A percentile compares a stretch with the other conserved stretches of the same genome.
Evolutionary conservation across 306 rosid species (phyloP).

Genomic region (Sphenostylis stenocarpa): DNA sequence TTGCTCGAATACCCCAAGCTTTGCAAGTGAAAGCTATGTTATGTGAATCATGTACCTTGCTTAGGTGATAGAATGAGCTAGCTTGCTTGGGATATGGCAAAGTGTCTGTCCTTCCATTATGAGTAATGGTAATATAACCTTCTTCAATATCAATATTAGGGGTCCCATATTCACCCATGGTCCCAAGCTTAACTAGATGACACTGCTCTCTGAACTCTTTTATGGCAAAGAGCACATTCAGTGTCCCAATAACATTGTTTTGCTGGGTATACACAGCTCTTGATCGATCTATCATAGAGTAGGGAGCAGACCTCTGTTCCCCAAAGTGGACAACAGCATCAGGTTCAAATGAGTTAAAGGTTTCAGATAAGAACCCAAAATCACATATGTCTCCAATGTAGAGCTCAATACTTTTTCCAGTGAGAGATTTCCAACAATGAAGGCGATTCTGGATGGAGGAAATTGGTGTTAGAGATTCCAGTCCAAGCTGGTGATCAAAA

Average conservation of each 20-base stretch:
- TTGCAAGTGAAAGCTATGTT: constrained; percentile 98
- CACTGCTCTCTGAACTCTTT: constrained; percentile 88
- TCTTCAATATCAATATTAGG: constrained; percentile 97
- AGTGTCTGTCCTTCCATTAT: constrained; percentile 94
- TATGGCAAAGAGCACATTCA: constrained; percentile 92
- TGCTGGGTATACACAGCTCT: constrained; percentile 93
- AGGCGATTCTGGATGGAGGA: constrained; percentile 81
- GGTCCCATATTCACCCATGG: constrained; percentile 99
- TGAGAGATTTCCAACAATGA: constrained; percentile 78
- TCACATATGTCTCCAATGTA: constrained; percentile 90
- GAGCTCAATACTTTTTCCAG: constrained; percentile 82
- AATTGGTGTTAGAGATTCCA: constrained; percentile 85
- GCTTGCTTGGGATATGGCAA: constrained; percentile 98
- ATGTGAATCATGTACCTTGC: constrained; percentile 95
- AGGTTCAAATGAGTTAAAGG: constrained; percentile 85
- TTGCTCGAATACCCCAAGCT: constrained; percentile 98
- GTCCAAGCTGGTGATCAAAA: constrained; percentile 91
- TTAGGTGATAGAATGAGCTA: constrained; percentile 94
- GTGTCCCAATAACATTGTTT: constrained; percentile 88
- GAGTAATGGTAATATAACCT: constrained; percentile 92
- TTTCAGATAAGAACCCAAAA: constrained; percentile 83
- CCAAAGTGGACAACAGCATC: constrained; percentile 94
- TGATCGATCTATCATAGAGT: constrained; percentile 92
- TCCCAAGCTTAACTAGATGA: constrained; percentile 95
- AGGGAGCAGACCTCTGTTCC: constrained; percentile 96